Evolutionary conservation across 306 rosid species (phyloP).

Genomic region (Quercus variabilis): DNA sequence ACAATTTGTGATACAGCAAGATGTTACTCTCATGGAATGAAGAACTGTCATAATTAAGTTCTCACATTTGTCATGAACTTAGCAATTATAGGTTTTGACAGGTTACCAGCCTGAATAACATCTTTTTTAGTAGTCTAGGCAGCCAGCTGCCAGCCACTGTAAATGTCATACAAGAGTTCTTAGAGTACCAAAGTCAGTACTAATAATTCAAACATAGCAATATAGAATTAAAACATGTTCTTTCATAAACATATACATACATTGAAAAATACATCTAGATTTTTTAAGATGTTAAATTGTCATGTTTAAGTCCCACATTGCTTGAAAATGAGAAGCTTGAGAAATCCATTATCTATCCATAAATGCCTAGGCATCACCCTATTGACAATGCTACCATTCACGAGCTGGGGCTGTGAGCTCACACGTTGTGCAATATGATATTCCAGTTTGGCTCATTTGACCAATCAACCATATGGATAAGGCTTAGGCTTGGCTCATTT

Average conservation of each 20-base stretch:
- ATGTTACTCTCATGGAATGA: background rate
- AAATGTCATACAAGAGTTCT: background rate
- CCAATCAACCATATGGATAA: background rate
- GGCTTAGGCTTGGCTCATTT: background rate
- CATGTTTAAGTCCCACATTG: background rate
- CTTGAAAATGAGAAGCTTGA: background rate
- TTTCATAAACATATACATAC: background rate
- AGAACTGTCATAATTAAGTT: background rate
- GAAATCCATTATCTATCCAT: background rate
- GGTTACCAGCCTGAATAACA: background rate
- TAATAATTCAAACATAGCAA: background rate
- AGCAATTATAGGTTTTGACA: background rate
- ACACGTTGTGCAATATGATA: background rate
- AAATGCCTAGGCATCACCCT: background rate
- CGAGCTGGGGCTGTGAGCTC: background rate
- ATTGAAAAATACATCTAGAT: background rate
- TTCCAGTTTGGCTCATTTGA: background rate
- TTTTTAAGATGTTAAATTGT: background rate
- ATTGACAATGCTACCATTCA: background rate
- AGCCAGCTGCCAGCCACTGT: background rate
- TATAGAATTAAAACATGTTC: background rate
- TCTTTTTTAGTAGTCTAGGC: background rate
- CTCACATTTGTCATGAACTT: background rate
- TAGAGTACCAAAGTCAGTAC: background rate
- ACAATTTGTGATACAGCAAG: background rate